A percentile compares a stretch with the other conserved stretches of the same genome.
phyloP scores from a whole-genome alignment of 768 basidiomycete species.

The Pisolithus microcarpus region DNA sequence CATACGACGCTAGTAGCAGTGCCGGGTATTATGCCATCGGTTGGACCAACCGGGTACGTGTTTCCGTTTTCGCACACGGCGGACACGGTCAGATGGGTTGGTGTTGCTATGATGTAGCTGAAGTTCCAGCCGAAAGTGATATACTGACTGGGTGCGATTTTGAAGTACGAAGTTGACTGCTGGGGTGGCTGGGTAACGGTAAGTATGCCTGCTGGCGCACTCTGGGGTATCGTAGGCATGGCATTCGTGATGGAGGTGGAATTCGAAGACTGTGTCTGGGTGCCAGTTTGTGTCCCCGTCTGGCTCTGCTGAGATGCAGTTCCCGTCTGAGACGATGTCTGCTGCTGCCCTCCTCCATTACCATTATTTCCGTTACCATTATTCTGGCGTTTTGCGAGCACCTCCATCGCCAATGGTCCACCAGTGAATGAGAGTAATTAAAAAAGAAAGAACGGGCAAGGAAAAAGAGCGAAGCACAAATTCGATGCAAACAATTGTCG shows the following conservation, averaged over 20 bases:
- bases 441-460: neutral
- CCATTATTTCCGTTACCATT: neutral
- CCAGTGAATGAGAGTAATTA: neutral
- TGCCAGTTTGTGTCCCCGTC: constrained; percentile 4
- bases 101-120: constrained; percentile 62
- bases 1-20: constrained; percentile 68
- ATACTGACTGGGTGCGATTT: constrained; percentile 65
- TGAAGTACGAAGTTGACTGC: constrained; percentile 79
- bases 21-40: constrained; percentile 63
- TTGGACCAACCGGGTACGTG: constrained; percentile 83
- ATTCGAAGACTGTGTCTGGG: constrained; percentile 6
- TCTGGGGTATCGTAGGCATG: constrained; percentile 36
- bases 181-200: constrained; percentile 76
- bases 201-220: constrained; percentile 57
- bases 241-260: constrained; percentile 1
- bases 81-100: constrained; percentile 69
- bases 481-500: neutral
- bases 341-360: constrained; percentile 2
- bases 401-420: neutral
- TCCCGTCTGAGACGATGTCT: neutral
- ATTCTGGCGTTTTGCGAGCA: constrained; percentile 7
- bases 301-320: constrained; percentile 4
- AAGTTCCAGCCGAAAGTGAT: constrained; percentile 94
- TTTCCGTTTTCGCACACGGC: constrained; percentile 83
- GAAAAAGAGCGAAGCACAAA: constrained; percentile 1